phyloP scores from a whole-genome alignment of 2,329 filamentous ascomycete species.

The Fusarium succisae region DNA sequence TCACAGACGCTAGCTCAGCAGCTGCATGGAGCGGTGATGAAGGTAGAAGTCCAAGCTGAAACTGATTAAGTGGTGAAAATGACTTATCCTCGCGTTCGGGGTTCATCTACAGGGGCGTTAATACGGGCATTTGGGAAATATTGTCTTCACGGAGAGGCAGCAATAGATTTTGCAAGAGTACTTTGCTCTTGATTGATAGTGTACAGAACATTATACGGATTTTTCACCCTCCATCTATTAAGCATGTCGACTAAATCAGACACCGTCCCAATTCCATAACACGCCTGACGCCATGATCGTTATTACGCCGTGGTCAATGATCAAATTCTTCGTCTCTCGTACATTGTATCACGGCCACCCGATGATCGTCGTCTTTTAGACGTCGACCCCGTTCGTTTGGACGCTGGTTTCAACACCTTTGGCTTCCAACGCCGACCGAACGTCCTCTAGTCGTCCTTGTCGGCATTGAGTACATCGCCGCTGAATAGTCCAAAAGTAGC shows the following conservation, averaged over 20 bases:
- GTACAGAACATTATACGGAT: constrained; percentile 39
- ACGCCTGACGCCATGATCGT: constrained; percentile 42
- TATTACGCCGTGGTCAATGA: constrained; percentile 36
- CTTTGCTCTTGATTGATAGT: constrained; percentile 34
- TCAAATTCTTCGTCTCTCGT: constrained; percentile 42
- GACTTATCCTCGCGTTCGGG: background rate
- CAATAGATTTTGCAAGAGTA: constrained; percentile 41
- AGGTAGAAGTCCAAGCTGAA: constrained; percentile 1
- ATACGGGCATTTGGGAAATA: constrained; percentile 30
- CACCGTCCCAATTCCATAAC: constrained; percentile 25
- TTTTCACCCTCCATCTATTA: constrained; percentile 32
- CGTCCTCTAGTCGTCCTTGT: constrained; percentile 64
- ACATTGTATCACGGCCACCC: constrained; percentile 25
- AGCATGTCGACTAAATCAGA: constrained; percentile 25
- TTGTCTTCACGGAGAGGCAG: constrained; percentile 26
- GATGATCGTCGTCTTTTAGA: background rate
- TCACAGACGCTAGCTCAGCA: constrained; percentile 44
- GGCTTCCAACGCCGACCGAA: constrained; percentile 15
- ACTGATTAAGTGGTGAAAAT: background rate
- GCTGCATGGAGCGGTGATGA: constrained; percentile 36
- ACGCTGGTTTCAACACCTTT: background rate
- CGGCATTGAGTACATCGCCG: constrained; percentile 64
- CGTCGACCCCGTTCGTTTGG: background rate
- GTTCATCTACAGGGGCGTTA: constrained; percentile 37
- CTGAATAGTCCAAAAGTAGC: constrained; percentile 66